These are phyloP conservation scores for Wilhelminamyces savonicus DNA, from an alignment of 805 yeast genomes.

Conservation along the genomic window DNA sequence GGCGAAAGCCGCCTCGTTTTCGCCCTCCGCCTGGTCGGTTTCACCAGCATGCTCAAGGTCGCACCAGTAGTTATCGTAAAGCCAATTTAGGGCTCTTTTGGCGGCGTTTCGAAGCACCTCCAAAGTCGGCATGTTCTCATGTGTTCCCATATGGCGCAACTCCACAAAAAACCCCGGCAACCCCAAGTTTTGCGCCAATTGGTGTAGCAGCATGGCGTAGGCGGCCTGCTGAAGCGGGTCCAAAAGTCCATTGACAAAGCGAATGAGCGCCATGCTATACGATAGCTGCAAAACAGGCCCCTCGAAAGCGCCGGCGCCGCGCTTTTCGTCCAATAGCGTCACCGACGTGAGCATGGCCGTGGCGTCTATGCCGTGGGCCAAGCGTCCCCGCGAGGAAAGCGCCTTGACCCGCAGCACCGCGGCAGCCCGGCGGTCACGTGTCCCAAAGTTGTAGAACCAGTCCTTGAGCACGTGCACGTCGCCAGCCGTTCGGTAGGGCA, in stretches of 20 bases:
- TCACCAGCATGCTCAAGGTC: conserved; percentile 19
- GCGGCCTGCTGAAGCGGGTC: conserved; percentile 81
- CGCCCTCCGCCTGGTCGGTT: conserved; percentile 3
- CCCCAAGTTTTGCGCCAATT: conserved; percentile 59
- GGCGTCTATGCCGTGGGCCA: conserved; percentile 69
- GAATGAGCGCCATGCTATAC: conserved; percentile 67
- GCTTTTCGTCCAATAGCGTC: conserved; percentile 14
- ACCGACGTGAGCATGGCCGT: conserved; percentile 57
- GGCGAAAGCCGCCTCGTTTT: conserved; percentile 3
- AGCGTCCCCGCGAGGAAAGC: conserved; percentile 50
- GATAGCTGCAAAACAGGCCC: conserved; percentile 39
- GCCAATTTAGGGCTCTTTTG: conserved; percentile 66
- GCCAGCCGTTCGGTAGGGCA: conserved; percentile 5
- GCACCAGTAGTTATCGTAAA: conserved; percentile 68
- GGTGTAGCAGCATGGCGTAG: conserved; percentile 72
- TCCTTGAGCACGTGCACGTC: conserved; percentile 43
- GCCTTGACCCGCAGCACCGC: conserved; percentile 51
- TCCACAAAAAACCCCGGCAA: conserved; percentile 86
- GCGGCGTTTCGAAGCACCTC: conserved; percentile 59
- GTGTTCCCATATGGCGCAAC: conserved; percentile 84
- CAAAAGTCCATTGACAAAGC: conserved; percentile 86
- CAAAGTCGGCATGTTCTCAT: conserved; percentile 72
- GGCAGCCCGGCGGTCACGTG: conserved; percentile 25
- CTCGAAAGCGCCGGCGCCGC: conserved; percentile 12
- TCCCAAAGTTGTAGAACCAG: conserved; percentile 45